These are phyloP conservation scores for Aegilops sharonensis DNA, from an alignment of 176 grass and related monocot genomes.

Conservation along the genomic window DNA sequence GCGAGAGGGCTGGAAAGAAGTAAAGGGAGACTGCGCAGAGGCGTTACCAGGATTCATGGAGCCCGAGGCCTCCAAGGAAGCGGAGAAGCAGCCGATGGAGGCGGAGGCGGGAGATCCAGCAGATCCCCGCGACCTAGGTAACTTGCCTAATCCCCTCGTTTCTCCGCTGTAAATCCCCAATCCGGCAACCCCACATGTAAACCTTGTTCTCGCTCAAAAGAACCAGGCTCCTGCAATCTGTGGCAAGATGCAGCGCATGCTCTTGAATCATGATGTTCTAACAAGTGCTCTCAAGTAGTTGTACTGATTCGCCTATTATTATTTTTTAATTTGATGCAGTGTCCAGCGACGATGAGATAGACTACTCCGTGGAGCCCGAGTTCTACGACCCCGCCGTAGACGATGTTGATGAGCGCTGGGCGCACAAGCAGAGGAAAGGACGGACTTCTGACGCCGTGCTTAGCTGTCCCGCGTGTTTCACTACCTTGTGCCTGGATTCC, in stretches of 20 bases:
- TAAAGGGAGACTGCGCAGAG: neutral
- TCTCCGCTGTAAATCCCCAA: neutral
- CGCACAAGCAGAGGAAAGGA: constrained; percentile 72
- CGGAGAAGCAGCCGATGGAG: constrained; percentile 36
- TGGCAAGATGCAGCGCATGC: neutral
- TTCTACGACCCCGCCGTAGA: constrained; percentile 85
- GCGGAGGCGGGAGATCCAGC: constrained; percentile 7
- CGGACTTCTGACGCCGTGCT: constrained; percentile 74
- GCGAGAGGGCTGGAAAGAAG: neutral
- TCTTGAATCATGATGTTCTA: neutral
- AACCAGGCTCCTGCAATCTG: neutral
- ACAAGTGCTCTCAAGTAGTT: neutral
- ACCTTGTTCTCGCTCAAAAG: neutral
- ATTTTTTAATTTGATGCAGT: constrained; percentile 23
- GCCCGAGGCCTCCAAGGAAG: constrained; percentile 5
- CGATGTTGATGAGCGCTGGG: constrained; percentile 73
- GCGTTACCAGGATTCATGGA: constrained; percentile 24
- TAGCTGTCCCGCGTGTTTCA: constrained; percentile 89
- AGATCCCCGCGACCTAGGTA: constrained; percentile 44
- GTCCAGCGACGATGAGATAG: constrained; percentile 97
- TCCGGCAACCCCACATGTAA: neutral
- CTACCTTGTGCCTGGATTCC: constrained; percentile 84
- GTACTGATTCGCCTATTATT: neutral
- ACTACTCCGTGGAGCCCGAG: constrained; percentile 84
- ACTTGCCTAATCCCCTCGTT: neutral